Conservation (phyloP, 139 green algal genomes). For the Chlorella sp. region DNA sequence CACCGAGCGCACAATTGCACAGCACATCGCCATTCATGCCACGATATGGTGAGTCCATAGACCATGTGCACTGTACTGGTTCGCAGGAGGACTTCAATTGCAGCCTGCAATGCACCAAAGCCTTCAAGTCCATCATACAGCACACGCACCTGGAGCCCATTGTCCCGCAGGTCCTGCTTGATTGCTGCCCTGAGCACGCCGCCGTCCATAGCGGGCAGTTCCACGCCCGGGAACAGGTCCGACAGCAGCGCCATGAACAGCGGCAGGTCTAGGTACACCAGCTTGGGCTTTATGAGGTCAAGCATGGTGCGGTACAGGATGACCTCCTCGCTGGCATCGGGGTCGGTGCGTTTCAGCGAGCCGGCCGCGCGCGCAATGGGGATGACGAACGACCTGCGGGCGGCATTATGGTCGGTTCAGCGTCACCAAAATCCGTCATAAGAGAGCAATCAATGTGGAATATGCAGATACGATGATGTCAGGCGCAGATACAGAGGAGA, state of each 20-base stretch:
- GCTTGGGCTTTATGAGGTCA: slow-evolving; percentile 81
- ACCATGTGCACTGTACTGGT: no score
- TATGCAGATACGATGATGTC: no score
- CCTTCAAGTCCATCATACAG: background rate
- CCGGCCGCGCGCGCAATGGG: slow-evolving; percentile 74
- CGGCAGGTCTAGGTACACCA: slow-evolving; percentile 76
- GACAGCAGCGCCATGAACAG: slow-evolving; percentile 79
- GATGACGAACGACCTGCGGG: slow-evolving; percentile 83
- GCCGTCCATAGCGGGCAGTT: slow-evolving; percentile 54
- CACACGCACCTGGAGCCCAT: slow-evolving; percentile 59
- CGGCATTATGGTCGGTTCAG: no score
- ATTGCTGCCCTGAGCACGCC: slow-evolving; percentile 53
- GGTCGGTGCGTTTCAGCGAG: slow-evolving; percentile 65
- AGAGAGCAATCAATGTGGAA: no score
- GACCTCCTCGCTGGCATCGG: slow-evolving; percentile 30
- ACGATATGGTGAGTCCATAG: no score
- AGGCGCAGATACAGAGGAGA: no score
- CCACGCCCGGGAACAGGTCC: slow-evolving; percentile 80
- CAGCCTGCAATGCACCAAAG: no score
- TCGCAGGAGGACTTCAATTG: no score
- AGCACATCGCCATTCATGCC: background rate
- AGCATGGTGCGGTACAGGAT: slow-evolving; percentile 67
- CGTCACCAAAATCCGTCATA: no score
- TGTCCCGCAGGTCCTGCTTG: slow-evolving; percentile 54
- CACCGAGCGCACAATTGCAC: background rate